Percentiles rank a stretch among this genome's conserved stretches.
These are phyloP conservation scores for Auriculariales sp. DNA, from an alignment of 768 basidiomycete genomes.

Conservation along the genomic window DNA sequence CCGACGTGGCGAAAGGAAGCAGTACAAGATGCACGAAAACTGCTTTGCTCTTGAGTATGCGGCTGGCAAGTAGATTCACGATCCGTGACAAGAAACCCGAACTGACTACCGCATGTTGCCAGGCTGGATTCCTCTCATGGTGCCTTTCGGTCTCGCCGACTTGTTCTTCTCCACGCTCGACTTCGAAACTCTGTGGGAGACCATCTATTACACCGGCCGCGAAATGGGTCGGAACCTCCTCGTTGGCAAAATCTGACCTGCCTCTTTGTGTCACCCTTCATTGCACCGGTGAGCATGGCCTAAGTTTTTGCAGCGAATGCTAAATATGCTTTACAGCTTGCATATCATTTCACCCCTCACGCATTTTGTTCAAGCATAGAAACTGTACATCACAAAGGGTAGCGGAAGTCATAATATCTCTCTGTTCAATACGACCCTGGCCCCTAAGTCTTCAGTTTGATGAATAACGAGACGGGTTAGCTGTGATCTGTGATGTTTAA, in stretches of 20 bases:
- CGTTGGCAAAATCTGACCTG: slow-evolving; percentile 65
- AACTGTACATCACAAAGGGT: too few species aligned
- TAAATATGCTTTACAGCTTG: too few species aligned
- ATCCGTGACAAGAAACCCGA: neutral
- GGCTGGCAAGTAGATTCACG: slow-evolving; percentile 40
- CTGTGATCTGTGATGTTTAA: too few species aligned
- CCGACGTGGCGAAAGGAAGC: slow-evolving; percentile 72
- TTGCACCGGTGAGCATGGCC: too few species aligned
- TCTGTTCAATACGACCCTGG: too few species aligned
- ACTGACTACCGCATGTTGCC: neutral
- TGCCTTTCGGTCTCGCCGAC: slow-evolving; percentile 89
- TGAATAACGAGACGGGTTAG: too few species aligned
- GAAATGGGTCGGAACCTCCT: slow-evolving; percentile 76
- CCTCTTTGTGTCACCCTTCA: neutral
- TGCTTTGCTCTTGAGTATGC: slow-evolving; percentile 96
- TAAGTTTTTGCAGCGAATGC: too few species aligned
- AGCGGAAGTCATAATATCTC: too few species aligned
- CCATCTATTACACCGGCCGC: slow-evolving; percentile 58
- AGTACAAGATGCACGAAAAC: slow-evolving; percentile 95
- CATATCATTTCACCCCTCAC: too few species aligned
- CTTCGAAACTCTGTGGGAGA: slow-evolving; percentile 65
- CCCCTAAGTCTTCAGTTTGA: too few species aligned
- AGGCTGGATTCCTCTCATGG: slow-evolving; percentile 98
- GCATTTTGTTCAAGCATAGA: too few species aligned
- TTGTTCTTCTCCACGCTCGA: slow-evolving; percentile 80